Conservation (phyloP, 371 early-diverging fungal genomes). For the Apophysomyces ossiformis region DNA sequence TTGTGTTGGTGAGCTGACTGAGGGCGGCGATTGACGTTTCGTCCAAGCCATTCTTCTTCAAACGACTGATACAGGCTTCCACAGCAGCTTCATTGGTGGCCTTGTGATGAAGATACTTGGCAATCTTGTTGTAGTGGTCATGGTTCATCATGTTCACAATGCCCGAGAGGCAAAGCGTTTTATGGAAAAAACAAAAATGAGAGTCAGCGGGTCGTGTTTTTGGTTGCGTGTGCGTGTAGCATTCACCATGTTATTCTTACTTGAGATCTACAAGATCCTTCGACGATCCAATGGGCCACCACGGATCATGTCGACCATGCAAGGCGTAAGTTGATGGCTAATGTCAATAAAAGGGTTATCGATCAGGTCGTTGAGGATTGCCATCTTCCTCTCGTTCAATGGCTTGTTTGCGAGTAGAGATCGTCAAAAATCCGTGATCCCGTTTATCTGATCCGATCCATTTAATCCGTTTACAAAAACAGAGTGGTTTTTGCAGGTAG, state of each 20-base stretch:
- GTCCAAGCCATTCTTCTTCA: slow-evolving; percentile 9
- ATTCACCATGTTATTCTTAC: slow-evolving; percentile 10
- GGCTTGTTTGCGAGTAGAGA: slow-evolving; percentile 7
- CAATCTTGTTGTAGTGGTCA: slow-evolving; percentile 7
- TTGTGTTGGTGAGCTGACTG: neutral
- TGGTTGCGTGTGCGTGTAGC: slow-evolving; percentile 10
- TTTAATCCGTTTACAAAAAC: no score
- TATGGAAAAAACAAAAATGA: neutral
- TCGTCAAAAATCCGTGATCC: no score
- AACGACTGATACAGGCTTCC: slow-evolving; percentile 10
- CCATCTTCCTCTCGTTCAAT: slow-evolving; percentile 4
- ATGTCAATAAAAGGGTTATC: slow-evolving; percentile 1
- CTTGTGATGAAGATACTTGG: slow-evolving; percentile 11
- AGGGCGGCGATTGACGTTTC: slow-evolving; percentile 8
- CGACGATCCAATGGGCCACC: slow-evolving; percentile 5
- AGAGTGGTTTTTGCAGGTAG: no score
- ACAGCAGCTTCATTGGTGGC: slow-evolving; percentile 12
- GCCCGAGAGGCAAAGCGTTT: slow-evolving; percentile 6
- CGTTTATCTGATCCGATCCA: no score
- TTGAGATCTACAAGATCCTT: slow-evolving; percentile 7
- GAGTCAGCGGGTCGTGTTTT: slow-evolving; percentile 8
- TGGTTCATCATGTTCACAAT: slow-evolving; percentile 12
- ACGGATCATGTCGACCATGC: slow-evolving; percentile 5
- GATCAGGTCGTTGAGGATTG: slow-evolving; percentile 9
- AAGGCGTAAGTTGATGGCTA: slow-evolving; percentile 4